Evolutionary conservation across 2,329 filamentous ascomycete genomes (phyloP).

Genomic region (Sporothrix luriei): DNA sequence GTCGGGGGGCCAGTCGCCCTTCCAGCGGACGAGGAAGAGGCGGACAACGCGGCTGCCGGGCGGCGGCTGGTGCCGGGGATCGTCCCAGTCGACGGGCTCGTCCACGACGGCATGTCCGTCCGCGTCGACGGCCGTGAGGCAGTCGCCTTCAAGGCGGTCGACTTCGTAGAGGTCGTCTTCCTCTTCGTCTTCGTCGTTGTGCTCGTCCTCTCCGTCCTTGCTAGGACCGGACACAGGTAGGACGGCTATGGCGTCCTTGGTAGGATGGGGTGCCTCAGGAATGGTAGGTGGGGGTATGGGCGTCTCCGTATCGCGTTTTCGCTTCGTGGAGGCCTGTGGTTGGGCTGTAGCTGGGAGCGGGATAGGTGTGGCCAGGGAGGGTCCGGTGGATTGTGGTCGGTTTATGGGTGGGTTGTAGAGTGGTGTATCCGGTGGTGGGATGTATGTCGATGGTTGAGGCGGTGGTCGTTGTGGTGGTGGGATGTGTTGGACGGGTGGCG

Average conservation of each 20-base stretch:
- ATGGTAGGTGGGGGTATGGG: not conserved
- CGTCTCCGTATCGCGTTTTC: constrained; percentile 14
- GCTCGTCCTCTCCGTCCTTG: too few relatives aligned
- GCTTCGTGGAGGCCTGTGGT: not conserved
- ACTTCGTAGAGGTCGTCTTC: constrained; percentile 38
- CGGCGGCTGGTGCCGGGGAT: constrained; percentile 39
- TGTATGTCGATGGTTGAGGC: not conserved
- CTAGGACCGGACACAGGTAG: too few relatives aligned
- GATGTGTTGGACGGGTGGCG: not conserved
- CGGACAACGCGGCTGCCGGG: constrained; percentile 40
- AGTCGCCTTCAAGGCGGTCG: constrained; percentile 41
- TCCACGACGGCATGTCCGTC: constrained; percentile 40
- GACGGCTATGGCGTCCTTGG: too few relatives aligned
- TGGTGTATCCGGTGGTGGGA: not conserved
- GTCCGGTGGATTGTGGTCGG: not conserved
- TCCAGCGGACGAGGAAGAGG: constrained; percentile 59
- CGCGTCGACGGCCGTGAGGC: constrained; percentile 52
- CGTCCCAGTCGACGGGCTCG: constrained; percentile 36
- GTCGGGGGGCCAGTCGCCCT: constrained; percentile 58
- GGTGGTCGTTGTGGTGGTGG: not conserved
- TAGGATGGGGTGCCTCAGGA: not conserved
- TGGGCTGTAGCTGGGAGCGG: not conserved
- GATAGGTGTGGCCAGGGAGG: not conserved
- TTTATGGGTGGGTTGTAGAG: not conserved
- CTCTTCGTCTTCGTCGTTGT: not conserved